These are phyloP conservation scores for Microbotryum lychnidis-dioicae DNA, from an alignment of 1,284 basidiomycete species.

Conservation along the genomic window DNA sequence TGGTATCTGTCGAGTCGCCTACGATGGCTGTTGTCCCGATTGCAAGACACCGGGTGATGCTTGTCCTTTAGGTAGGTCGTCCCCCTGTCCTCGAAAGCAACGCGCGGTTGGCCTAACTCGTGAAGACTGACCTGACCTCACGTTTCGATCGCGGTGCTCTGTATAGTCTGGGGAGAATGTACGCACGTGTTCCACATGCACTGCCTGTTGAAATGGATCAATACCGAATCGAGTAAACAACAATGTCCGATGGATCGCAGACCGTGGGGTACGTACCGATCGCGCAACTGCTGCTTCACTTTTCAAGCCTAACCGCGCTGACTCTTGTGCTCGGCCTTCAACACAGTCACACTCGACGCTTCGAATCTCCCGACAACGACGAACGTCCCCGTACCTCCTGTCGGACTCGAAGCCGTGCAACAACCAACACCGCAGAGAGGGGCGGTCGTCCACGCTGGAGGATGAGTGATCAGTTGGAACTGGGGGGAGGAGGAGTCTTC, in stretches of 20 bases:
- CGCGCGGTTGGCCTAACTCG: background rate
- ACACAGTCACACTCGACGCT: no score
- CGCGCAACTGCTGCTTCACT: no score
- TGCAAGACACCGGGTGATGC: conserved; percentile 95
- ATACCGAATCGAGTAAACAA: conserved; percentile 72
- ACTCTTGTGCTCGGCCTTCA: no score
- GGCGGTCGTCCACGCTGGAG: no score
- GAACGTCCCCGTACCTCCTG: no score
- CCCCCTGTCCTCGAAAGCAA: background rate
- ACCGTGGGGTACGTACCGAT: conserved; percentile 67
- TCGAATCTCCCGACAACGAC: no score
- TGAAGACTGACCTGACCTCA: background rate
- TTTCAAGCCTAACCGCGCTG: no score
- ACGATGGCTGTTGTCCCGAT: conserved; percentile 82
- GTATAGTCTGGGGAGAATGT: conserved; percentile 85
- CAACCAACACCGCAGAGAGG: no score
- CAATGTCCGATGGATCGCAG: conserved; percentile 87
- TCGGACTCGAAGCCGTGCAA: no score
- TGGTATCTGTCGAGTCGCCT: conserved; percentile 84
- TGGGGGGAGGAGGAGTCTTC: no score
- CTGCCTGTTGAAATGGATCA: conserved; percentile 88
- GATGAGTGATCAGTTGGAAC: no score
- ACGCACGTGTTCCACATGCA: conserved; percentile 58
- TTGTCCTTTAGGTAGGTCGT: conserved; percentile 52
- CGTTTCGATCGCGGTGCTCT: conserved; percentile 4